Evolutionary conservation across 805 yeast genomes (phyloP), one percentile per base, ranked within the genome.

Genomic region (Danielia oregonensis): DNA sequence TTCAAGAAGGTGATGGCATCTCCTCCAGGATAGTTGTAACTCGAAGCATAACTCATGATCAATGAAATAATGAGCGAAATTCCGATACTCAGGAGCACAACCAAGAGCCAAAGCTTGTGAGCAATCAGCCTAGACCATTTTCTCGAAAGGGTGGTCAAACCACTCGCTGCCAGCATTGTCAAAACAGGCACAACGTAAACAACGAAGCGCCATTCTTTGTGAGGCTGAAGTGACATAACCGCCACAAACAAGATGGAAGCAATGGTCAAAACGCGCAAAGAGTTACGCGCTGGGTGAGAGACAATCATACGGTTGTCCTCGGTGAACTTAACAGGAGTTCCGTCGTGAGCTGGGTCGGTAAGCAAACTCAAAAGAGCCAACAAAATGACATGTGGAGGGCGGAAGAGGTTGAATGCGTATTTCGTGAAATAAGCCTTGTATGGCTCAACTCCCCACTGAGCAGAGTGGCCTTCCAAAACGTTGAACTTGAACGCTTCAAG

Each of bases 191-290:
- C 62, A 0, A 79, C 64, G 56, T 89, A 91, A 12, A 82, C 65
- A 26, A 91, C 78, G 51, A 91, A 91, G 48, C 97, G 74, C 95
- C 95, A 86, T 64, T 91, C 97, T 55, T 91, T 91, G 50, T 91
- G 97, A 3, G 93, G 88, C 57, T 85, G 93, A 33, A 81, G 55
- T 0, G 96, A 87, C 72, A 88, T 71, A 4, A 77, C 49, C 2
- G 64, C 41, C n/a, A 88, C 68, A 51, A 66, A 89, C 11, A 74
- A 32, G 1, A 79, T 26, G 0, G 83, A 62, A 1, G 86, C 65
- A 12, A 73, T 39, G 2, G 74, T 66, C 17, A 80, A 51, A 5
- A 79, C 58, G 26, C 74, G 69, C 30, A 67, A 44, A 3, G 69
- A 59, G 41, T 65, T 48, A 39, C 36, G 55, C 23, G 61, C 62